Conservation (phyloP, 495 filamentous ascomycete species). For the Daldinia concentrica region DNA sequence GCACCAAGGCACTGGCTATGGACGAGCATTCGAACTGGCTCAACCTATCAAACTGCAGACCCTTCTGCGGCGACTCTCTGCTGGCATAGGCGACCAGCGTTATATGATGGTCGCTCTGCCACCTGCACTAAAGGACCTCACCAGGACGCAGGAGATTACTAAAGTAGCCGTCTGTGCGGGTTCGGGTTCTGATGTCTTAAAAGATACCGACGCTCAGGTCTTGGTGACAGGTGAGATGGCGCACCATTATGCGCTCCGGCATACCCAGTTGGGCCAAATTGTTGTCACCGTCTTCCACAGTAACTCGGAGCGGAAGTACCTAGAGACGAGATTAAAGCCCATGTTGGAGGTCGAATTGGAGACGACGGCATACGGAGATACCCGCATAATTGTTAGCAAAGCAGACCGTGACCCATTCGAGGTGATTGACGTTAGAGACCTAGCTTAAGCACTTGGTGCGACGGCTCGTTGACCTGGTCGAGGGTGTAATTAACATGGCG, state of each 20-base stretch:
- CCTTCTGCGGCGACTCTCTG: conserved; percentile 64
- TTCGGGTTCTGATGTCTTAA: conserved; percentile 77
- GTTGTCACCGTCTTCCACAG: conserved; percentile 89
- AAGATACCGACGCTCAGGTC: conserved; percentile 74
- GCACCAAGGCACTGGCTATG: conserved; percentile 78
- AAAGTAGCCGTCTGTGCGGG: conserved; percentile 82
- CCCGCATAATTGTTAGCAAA: conserved; percentile 77
- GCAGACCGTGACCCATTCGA: conserved; percentile 76
- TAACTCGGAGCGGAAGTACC: conserved; percentile 86
- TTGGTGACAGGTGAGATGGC: conserved; percentile 92
- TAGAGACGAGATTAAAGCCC: conserved; percentile 72
- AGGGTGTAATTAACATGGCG: neutral
- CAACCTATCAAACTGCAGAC: conserved; percentile 65
- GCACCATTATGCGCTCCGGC: conserved; percentile 88
- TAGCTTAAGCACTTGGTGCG: conserved; percentile 19
- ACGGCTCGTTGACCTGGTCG: neutral
- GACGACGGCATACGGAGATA: conserved; percentile 45
- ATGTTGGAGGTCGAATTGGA: conserved; percentile 67
- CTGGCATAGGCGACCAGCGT: conserved; percentile 48
- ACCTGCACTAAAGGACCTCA: conserved; percentile 30
- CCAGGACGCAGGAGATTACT: conserved; percentile 55
- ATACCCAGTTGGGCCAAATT: conserved; percentile 85
- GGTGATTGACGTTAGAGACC: conserved; percentile 52
- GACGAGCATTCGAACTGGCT: conserved; percentile 73
- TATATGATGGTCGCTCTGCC: conserved; percentile 57